Base-by-base conservation (phyloP, 306 rosid genomes). In the Herpetospermum pedunculosum region DNA sequence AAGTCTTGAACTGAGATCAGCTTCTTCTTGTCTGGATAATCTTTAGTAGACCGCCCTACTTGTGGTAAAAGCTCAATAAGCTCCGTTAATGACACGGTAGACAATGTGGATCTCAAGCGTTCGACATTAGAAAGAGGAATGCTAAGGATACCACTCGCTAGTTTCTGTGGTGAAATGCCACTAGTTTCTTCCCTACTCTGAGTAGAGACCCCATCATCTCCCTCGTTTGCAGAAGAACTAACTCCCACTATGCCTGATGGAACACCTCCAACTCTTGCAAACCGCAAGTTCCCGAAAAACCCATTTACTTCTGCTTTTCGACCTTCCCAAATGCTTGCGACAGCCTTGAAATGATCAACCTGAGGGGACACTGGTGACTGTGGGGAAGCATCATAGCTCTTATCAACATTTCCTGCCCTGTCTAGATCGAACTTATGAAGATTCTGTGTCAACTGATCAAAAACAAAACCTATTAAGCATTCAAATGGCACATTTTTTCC, bases 1-100 rank as follows among this genome's bases (percentile, higher is more conserved):
- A 95, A 95, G 87, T 92, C 99, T 76, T 95, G 96, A 59, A 95
- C 99, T 10, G 96, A 95, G 78, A 89, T 67, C 21, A 95, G 81
- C 81, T 88, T 92, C 90, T 95, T 95, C 88, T 95, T 95, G 80
- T 95, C 99, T 46, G 99, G 99, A 82, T 95, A 86, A 25, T 91
- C 99, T 86, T 90, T 95, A 30, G 92, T 15, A 70, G 96, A 63
- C 55, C 83, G 82, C 77, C 97, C 92, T 43, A 91, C 76, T 69
- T 89, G 99, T 0, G 96, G 97, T 60, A 95, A 83, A 76, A 95
- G 92, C 87, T 95, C 99, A 72, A 87, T 79, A 77, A 95, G 85
- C 79, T 95, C 99, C 8, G 97, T 65, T 69, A 95, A 84, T 34
- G 99, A 89, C 77, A 95, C 91, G 0, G 97, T 87, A 55, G 99